phyloP scores from a whole-genome alignment of 345 rosid species.

The Lumnitzera littorea region DNA sequence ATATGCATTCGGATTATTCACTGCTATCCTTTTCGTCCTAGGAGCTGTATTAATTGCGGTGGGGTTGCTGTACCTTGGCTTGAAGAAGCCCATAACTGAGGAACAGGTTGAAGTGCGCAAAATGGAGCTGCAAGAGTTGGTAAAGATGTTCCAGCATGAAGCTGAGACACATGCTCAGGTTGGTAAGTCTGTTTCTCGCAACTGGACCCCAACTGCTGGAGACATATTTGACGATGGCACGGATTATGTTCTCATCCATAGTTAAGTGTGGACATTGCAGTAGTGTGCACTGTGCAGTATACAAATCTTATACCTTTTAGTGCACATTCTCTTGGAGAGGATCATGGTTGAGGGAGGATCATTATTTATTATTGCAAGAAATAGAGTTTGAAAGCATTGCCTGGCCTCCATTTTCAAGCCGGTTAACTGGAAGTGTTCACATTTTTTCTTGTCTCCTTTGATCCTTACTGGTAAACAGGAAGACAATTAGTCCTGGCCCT shows the following conservation, averaged over 20 bases:
- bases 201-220: constrained; percentile 74
- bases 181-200: constrained; percentile 33
- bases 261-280: background rate
- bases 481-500: no score
- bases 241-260: constrained; percentile 49
- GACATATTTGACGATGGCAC: constrained; percentile 35
- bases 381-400: no score
- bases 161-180: constrained; percentile 96
- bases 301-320: no score
- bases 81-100: constrained; percentile 55
- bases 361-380: no score
- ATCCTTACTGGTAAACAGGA: no score
- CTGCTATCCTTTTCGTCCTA: constrained; percentile 37
- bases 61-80: constrained; percentile 73
- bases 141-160: constrained; percentile 89
- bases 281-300: no score
- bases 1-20: constrained; percentile 77
- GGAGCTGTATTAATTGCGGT: constrained; percentile 55
- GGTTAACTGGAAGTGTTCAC: no score
- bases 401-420: no score
- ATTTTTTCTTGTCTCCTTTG: no score
- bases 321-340: no score
- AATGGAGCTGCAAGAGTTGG: constrained; percentile 76
- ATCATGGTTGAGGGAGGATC: no score
- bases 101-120: constrained; percentile 63